A percentile compares a stretch with the other conserved stretches of the same genome.
Conservation (phyloP, 1,139 yeast genomes). For the Kodamaea alishanica region DNA sequence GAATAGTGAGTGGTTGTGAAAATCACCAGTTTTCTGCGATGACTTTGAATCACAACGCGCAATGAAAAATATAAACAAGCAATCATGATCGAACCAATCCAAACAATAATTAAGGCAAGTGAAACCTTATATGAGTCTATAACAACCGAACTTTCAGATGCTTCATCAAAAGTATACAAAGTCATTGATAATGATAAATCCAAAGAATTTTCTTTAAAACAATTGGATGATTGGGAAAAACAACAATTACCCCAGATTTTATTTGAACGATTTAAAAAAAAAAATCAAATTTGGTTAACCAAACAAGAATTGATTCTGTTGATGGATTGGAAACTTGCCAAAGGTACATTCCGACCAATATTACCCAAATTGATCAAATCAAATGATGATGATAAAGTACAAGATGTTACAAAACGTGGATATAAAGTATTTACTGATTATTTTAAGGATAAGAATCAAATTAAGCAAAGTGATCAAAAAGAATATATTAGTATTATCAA, state of each 20-base stretch:
- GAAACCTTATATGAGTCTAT: constrained; percentile 14
- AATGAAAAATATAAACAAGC: neutral
- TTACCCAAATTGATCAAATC: constrained; percentile 40
- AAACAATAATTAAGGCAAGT: constrained; percentile 8
- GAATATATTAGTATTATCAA: constrained; percentile 17
- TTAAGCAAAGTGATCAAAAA: constrained; percentile 1
- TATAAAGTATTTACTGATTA: constrained; percentile 22
- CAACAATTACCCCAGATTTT: constrained; percentile 25
- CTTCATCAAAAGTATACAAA: constrained; percentile 16
- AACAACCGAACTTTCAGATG: constrained; percentile 17
- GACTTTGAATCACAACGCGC: neutral
- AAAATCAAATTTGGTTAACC: constrained; percentile 27
- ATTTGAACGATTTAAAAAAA: constrained; percentile 16
- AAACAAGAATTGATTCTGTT: constrained; percentile 36
- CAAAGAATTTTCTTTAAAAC: constrained; percentile 24
- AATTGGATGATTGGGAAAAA: constrained; percentile 38
- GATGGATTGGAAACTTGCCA: constrained; percentile 51
- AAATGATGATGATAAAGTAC: constrained; percentile 30
- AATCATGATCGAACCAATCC: constrained; percentile 1
- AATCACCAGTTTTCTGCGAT: no score
- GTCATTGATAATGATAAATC: constrained; percentile 5
- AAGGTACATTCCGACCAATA: constrained; percentile 46
- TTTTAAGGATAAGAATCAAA: constrained; percentile 7
- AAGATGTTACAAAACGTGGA: constrained; percentile 28
- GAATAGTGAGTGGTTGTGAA: no score